Evolutionary conservation across 1,284 basidiomycete species (phyloP), one percentile per base, ranked within the genome.

Genomic region (Rhodotorula sp.): DNA sequence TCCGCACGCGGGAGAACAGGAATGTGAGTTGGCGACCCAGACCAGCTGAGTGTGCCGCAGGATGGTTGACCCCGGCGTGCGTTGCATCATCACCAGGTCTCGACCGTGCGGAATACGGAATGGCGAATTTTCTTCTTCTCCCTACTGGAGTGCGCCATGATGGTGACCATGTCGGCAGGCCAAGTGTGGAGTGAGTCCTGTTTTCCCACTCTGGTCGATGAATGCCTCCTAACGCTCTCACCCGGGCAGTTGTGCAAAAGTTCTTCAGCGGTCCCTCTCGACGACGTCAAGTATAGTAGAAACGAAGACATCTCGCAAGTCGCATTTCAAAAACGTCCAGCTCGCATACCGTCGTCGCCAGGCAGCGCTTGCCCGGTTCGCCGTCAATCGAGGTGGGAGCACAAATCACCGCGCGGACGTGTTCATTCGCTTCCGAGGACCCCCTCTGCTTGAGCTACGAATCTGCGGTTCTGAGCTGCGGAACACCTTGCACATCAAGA

Each of bases 151-250:
- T 72, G 67, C 46, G 48, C 66, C 17, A 46, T 78, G 46, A 78
- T 78, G 76, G 69, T 75, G 49, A 76, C 67, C 45, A 78, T 78
- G 77, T 73, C 70, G 60, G 72, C 72, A 4, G 75, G 77, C 69
- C 77, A 78, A 63, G 77, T 78, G n/a, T 77, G 72, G 74, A 54
- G 53, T 54, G 26, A n/a, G 53, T 54, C n/a, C 53, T 18, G 26
- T 15, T 14, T 22, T 24, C 49, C n/a, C 49, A n/a, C 8, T 6
- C 49, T 24, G 26, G 12, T 29, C 12, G 17, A 29, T n/a, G 14
- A n/a, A 14, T 49, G 45, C 42, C 53, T 60, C n/a, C 57, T n/a
- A 4, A 10, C 44, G n/a, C 20, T 33, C n/a, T 20, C 37, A 42
- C 37, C 14, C 37, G 37, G 37, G 14, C 30, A 59, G 57, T 59